Evolutionary conservation across 306 rosid species (phyloP), one percentile per base, ranked within the genome.

Genomic region (Geum urbanum): DNA sequence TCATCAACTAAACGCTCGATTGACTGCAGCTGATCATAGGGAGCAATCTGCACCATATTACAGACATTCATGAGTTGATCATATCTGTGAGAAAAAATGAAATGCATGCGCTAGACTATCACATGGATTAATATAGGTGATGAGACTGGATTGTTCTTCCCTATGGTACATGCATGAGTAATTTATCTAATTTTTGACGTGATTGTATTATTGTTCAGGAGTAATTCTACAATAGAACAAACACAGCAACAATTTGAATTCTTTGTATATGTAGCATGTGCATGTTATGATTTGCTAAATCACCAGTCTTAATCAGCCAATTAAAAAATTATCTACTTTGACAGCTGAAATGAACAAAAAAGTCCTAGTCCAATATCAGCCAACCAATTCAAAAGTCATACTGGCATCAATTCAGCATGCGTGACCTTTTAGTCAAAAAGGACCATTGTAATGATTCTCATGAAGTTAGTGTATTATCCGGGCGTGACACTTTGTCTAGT

Each of bases 1-100:
- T 59, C 75, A 37, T 80, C 87, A 4, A 95, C 88, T 76, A 91
- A 78, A 71, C 99, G 79, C 81, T 95, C 99, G 60, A 95, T 83
- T 60, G 80, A 89, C 85, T 91, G 99, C 50, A 95, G 77, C 76
- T 91, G 97, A 77, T 94, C 97, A 72, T 91, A 91, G 53, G 97
- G 97, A 67, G 97, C 97, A 74, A 94, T 91, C 96, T 91, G 94
- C 80, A 81, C 52, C 74, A 72, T 10, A 69, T 22, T 40, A 44
- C 37, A 75, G n/a, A 66, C 73, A 50, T 18, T 68, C 45, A 78
- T 41, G 45, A 44, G 37, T 22, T 58, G 66, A 45, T 8, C 35
- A 69, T 2, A 54, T 52, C 8, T 50, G 57, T 45, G 19, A 53
- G 3, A 13, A 47, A 53, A 20, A 22, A 22, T 0, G 62, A 48